Evolutionary conservation across 495 filamentous ascomycete species (phyloP), one percentile per base, ranked within the genome.

Genomic region (Coniosporium apollinis): DNA sequence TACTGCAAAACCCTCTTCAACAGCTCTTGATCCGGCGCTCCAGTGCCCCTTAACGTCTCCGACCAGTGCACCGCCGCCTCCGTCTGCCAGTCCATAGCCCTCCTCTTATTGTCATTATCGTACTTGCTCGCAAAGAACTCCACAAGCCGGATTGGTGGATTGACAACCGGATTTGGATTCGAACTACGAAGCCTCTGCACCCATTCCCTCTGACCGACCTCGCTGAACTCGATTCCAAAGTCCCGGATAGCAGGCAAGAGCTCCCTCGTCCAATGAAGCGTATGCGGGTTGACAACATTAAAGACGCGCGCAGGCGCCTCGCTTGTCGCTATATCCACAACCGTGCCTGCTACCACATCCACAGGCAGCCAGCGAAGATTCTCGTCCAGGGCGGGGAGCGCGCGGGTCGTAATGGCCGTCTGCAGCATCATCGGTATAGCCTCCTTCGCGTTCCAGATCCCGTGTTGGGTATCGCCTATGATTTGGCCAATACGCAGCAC

Each of bases 401-500:
- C 59, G 4, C 55, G 51, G 4, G 70, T 42, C 0, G 66, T 64
- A 33, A 63, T 32, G 0, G 66, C 66, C 15, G 62, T 68, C 15
- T 64, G 58, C 4, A 78, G 54, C 33, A 78, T 67, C 13, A 70
- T 43, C 16, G 72, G 67, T 0, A 73, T 50, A 0, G 65, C 66
- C 38, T 78, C 73, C 2, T 51, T 62, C 30, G 66, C 62, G 45
- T 75, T 76, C 72, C 72, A 76, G 0, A 69, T 37, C 0, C 69
- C 72, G 35, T 51, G 48, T n/a, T 41, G 36, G 11, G 49, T 54
- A 33, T 72, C 70, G 2, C 68, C 72, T 2, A 57, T 48, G 11
- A 76, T 63, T 44, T 78, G 72, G 0, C 73, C 73, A 8, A 76
- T 68, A 2, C 72, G 59, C 4, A 76, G 54, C 2, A 70, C 62